Percentiles rank a stretch among this genome's conserved stretches.
These are phyloP conservation scores for Micromonas commoda DNA, from an alignment of 139 green algal genomes.

Conservation along the genomic window DNA sequence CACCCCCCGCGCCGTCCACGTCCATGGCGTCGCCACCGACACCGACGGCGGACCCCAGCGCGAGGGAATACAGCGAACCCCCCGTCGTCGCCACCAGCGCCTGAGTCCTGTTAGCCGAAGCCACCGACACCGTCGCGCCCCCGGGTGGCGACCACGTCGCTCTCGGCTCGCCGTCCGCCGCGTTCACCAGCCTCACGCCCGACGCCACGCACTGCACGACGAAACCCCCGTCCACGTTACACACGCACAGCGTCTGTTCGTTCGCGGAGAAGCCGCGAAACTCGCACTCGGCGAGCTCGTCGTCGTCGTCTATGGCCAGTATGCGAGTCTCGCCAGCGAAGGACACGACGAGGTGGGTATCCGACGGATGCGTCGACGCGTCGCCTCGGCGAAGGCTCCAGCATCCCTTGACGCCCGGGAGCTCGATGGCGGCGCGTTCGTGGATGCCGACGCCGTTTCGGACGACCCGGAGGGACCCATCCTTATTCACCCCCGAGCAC, in stretches of 20 bases:
- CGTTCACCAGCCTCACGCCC: conserved; percentile 48
- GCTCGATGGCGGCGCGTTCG: conserved; percentile 58
- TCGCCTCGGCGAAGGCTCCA: conserved; percentile 65
- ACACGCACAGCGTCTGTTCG: conserved; percentile 75
- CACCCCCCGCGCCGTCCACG: background rate
- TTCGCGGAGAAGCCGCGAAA: conserved; percentile 71
- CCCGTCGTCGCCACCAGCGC: conserved; percentile 63
- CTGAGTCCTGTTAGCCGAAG: conserved; percentile 59
- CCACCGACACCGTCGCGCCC: conserved; percentile 56
- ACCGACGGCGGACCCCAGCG: conserved; percentile 62
- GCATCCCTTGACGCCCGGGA: conserved; percentile 70
- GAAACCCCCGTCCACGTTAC: conserved; percentile 66
- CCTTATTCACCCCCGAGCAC: conserved; percentile 62
- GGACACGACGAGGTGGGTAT: conserved; percentile 85
- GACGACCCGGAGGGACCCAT: conserved; percentile 83
- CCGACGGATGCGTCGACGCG: conserved; percentile 46
- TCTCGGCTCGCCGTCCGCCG: conserved; percentile 38
- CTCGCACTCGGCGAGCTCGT: conserved; percentile 74
- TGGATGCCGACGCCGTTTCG: conserved; percentile 96
- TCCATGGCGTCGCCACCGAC: conserved; percentile 20
- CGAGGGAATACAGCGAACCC: conserved; percentile 58
- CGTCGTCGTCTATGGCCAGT: conserved; percentile 69
- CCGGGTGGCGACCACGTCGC: conserved; percentile 55
- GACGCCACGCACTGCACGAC: conserved; percentile 72
- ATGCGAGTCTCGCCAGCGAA: conserved; percentile 85